Evolutionary conservation across 2,329 filamentous ascomycete genomes (phyloP).

Genomic region (Aspergillus novoparasiticus): DNA sequence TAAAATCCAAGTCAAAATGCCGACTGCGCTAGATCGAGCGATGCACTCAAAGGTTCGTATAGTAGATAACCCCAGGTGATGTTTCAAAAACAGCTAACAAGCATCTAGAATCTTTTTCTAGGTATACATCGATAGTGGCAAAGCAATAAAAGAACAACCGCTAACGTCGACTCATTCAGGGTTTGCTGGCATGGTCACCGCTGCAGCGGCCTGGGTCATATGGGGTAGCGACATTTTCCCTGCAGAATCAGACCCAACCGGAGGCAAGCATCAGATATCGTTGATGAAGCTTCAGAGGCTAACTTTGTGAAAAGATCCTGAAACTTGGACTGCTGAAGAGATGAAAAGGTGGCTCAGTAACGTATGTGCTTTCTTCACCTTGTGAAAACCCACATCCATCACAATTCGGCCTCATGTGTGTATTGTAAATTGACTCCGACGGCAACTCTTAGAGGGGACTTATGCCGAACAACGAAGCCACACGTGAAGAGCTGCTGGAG

Average conservation of each 20-base stretch:
- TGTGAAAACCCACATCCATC: neutral
- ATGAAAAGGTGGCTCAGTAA: constrained; percentile 77
- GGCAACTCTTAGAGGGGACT: constrained; percentile 59
- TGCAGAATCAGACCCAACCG: constrained; percentile 71
- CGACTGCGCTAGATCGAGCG: constrained; percentile 68
- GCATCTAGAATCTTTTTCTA: constrained; percentile 66
- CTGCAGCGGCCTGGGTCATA: constrained; percentile 79
- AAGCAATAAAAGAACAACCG: neutral
- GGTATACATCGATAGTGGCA: constrained; percentile 50
- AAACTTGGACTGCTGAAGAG: constrained; percentile 77
- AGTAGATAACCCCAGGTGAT: constrained; percentile 3
- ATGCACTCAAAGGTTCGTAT: constrained; percentile 67
- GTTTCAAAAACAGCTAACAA: constrained; percentile 14
- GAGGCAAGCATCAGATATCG: constrained; percentile 52
- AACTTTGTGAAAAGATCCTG: constrained; percentile 53
- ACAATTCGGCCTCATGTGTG: neutral
- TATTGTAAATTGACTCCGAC: constrained; percentile 8
- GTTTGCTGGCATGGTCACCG: constrained; percentile 80
- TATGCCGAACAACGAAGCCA: constrained; percentile 60
- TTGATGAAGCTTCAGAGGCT: constrained; percentile 9
- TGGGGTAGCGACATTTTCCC: constrained; percentile 88
- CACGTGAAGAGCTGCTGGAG: constrained; percentile 66
- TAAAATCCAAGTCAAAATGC: constrained; percentile 53
- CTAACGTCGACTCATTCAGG: constrained; percentile 53
- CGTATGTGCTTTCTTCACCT: constrained; percentile 56